These are phyloP conservation scores for Linnemannia exigua DNA, from an alignment of 192 early-diverging fungal genomes.

Conservation along the genomic window DNA sequence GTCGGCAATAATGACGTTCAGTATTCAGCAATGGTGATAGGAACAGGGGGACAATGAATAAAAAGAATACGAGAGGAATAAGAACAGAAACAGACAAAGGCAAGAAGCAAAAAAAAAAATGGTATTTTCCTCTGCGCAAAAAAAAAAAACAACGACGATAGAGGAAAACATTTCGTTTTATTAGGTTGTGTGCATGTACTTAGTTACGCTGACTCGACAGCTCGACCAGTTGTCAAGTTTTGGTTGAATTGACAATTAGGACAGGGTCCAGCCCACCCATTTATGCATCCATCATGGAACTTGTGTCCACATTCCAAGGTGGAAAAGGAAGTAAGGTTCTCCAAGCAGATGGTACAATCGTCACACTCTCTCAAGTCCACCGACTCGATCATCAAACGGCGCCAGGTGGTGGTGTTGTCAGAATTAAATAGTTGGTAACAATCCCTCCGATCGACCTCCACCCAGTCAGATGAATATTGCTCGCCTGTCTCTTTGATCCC, in stretches of 20 bases:
- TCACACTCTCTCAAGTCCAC: neutral
- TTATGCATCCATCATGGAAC: neutral
- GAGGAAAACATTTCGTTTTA: neutral
- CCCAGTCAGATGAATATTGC: conserved; percentile 22
- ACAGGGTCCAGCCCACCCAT: neutral
- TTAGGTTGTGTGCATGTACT: neutral
- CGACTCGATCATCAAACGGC: conserved; percentile 20
- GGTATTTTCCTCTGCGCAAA: no score
- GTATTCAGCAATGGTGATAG: no score
- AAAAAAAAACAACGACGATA: no score
- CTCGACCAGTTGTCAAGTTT: neutral
- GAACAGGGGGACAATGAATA: no score
- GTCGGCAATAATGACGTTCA: no score
- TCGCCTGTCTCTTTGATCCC: conserved; percentile 17
- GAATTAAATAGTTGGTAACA: conserved; percentile 20
- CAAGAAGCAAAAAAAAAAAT: no score
- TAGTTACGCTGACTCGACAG: no score
- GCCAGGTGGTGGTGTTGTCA: neutral
- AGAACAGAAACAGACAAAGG: no score
- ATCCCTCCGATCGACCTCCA: neutral
- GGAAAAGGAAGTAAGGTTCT: neutral
- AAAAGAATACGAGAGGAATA: no score
- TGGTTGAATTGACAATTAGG: conserved; percentile 13
- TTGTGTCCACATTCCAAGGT: neutral
- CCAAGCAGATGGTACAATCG: conserved; percentile 7